A percentile compares a stretch with the other conserved stretches of the same genome.
Evolutionary conservation across 1,284 basidiomycete species (phyloP).

Genomic region (Polyporus tsugae): DNA sequence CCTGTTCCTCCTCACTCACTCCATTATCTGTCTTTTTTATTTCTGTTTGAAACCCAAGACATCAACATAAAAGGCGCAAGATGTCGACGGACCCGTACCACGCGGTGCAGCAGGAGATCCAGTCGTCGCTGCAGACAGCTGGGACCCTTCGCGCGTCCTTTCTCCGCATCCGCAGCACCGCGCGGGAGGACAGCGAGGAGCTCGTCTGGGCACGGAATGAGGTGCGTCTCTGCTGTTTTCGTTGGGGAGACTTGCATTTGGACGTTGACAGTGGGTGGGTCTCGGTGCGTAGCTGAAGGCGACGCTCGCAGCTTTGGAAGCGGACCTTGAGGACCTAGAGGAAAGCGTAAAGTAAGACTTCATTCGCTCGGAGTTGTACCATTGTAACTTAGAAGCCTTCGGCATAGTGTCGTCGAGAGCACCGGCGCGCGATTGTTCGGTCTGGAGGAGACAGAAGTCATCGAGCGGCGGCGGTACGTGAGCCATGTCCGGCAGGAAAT

Average conservation of each 20-base stretch:
- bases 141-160: conserved; percentile 78
- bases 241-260: background rate
- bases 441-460: conserved; percentile 77
- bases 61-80: background rate
- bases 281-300: conserved; percentile 65
- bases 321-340: conserved; percentile 88
- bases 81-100: conserved; percentile 87
- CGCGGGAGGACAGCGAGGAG: conserved; percentile 74
- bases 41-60: background rate
- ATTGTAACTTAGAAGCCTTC: conserved; percentile 1
- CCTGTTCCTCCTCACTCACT: too few relatives aligned
- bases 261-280: background rate
- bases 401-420: conserved; percentile 76
- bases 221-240: conserved; percentile 48
- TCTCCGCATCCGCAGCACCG: conserved; percentile 77
- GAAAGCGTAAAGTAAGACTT: conserved; percentile 80
- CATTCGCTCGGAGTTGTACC: background rate
- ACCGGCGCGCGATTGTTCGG: conserved; percentile 87
- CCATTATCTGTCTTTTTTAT: background rate
- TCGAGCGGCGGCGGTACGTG: conserved; percentile 78
- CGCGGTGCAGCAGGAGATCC: conserved; percentile 81
- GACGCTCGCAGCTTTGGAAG: conserved; percentile 78
- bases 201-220: conserved; percentile 78
- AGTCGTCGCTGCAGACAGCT: conserved; percentile 73
- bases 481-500: conserved; percentile 76